Percentiles rank a stretch among this genome's conserved stretches.
Conservation (phyloP, 768 basidiomycete species). For the Naganishia onofrii region DNA sequence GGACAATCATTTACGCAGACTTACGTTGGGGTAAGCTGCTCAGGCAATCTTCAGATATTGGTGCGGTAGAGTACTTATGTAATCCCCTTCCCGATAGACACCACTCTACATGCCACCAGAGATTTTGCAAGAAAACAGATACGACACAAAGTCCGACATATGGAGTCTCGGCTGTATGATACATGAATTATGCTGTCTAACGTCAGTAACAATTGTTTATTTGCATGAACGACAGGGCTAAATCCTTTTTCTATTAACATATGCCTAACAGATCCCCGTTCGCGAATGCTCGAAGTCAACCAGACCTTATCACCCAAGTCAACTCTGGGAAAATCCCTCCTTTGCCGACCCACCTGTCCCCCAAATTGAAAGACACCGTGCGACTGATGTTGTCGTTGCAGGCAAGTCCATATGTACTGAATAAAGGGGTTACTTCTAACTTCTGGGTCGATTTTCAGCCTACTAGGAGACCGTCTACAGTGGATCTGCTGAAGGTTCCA, state of each 20-base stretch:
- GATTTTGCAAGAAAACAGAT: constrained; percentile 92
- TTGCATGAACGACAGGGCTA: background rate
- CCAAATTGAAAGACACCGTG: constrained; percentile 42
- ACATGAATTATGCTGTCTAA: constrained; percentile 90
- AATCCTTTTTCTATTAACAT: background rate
- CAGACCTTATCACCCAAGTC: constrained; percentile 48
- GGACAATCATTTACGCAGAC: constrained; percentile 89
- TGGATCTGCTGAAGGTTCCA: constrained; percentile 36
- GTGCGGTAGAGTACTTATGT: constrained; percentile 2
- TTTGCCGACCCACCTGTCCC: constrained; percentile 43
- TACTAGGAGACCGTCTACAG: constrained; percentile 44
- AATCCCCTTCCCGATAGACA: constrained; percentile 62
- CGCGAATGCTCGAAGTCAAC: constrained; percentile 45
- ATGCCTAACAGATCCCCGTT: constrained; percentile 48
- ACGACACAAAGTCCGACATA: constrained; percentile 96
- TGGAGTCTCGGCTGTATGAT: constrained; percentile 98
- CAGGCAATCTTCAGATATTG: background rate
- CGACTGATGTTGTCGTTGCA: constrained; percentile 47
- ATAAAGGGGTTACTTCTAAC: background rate
- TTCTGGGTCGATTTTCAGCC: constrained; percentile 34
- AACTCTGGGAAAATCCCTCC: constrained; percentile 41
- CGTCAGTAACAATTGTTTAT: constrained; percentile 52
- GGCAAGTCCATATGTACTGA: constrained; percentile 31
- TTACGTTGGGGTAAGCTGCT: constrained; percentile 80
- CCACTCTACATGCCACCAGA: constrained; percentile 99